Evolutionary conservation across 306 rosid species (phyloP).

Genomic region (Ormosia emarginata): DNA sequence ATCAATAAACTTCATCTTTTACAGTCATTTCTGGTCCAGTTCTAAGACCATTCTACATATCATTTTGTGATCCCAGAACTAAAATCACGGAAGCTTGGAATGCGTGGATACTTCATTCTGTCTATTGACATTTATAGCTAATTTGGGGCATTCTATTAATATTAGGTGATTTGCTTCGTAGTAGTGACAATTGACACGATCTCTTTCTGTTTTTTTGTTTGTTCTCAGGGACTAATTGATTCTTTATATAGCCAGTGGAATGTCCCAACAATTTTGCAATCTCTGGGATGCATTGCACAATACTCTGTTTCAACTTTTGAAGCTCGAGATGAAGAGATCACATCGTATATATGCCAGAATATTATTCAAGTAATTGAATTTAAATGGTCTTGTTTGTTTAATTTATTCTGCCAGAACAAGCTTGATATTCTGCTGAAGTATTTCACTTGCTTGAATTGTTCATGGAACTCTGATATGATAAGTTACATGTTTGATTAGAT

Average conservation of each 20-base stretch:
- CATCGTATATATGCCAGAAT: conserved; percentile 48
- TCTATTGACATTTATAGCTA: background rate
- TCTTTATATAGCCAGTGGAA: conserved; percentile 52
- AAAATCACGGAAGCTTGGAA: background rate
- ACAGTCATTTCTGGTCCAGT: too few species aligned
- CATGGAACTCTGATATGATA: background rate
- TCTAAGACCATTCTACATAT: background rate
- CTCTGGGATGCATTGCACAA: conserved; percentile 81
- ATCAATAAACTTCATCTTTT: too few species aligned
- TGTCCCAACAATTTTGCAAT: conserved; percentile 79
- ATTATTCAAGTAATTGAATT: conserved; percentile 65
- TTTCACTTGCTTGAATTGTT: conserved; percentile 18
- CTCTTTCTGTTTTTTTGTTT: background rate
- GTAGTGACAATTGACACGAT: background rate
- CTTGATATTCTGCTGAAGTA: background rate
- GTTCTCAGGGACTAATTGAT: conserved; percentile 58
- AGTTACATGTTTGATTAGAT: conserved; percentile 47
- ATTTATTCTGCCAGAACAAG: conserved; percentile 18
- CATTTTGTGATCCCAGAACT: background rate
- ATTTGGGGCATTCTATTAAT: conserved; percentile 1
- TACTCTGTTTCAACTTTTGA: conserved; percentile 64
- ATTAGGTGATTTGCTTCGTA: background rate
- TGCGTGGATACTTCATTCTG: background rate
- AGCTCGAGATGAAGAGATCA: conserved; percentile 58
- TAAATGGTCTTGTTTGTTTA: conserved; percentile 17